Percentiles rank a stretch among this genome's conserved stretches.
phyloP scores from a whole-genome alignment of 2,329 filamentous ascomycete genomes.

The Camillea tinctor region DNA sequence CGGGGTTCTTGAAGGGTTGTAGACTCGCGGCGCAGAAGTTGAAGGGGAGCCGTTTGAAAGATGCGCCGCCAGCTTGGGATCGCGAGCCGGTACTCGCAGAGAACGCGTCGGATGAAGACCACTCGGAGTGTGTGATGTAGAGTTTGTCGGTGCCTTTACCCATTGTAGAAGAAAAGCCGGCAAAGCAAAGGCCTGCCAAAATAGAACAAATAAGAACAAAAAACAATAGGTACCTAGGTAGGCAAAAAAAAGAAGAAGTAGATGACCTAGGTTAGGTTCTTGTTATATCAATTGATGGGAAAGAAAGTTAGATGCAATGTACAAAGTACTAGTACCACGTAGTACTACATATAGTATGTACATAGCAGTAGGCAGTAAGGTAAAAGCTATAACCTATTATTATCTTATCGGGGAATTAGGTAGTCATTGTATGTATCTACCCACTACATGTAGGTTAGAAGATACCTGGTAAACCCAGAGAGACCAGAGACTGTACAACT shows the following conservation, averaged over 20 bases:
- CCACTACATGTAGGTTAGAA: no score
- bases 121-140: conserved; percentile 94
- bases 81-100: conserved; percentile 72
- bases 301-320: background rate
- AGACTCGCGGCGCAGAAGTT: conserved; percentile 97
- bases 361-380: no score
- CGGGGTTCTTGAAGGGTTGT: conserved; percentile 91
- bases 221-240: background rate
- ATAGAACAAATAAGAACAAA: background rate
- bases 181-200: conserved; percentile 12
- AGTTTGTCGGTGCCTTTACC: conserved; percentile 58
- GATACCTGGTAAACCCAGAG: no score
- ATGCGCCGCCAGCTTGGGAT: conserved; percentile 54
- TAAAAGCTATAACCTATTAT: no score
- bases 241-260: background rate
- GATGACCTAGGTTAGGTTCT: no score
- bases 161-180: conserved; percentile 30
- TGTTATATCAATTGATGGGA: no score
- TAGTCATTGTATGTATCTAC: no score
- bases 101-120: conserved; percentile 88
- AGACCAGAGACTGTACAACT: no score
- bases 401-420: no score
- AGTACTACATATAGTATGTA: no score
- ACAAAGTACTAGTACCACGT: no score
- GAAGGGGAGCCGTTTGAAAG: conserved; percentile 89